phyloP scores from a whole-genome alignment of 805 yeast genomes.

The Priceomyces medius region DNA sequence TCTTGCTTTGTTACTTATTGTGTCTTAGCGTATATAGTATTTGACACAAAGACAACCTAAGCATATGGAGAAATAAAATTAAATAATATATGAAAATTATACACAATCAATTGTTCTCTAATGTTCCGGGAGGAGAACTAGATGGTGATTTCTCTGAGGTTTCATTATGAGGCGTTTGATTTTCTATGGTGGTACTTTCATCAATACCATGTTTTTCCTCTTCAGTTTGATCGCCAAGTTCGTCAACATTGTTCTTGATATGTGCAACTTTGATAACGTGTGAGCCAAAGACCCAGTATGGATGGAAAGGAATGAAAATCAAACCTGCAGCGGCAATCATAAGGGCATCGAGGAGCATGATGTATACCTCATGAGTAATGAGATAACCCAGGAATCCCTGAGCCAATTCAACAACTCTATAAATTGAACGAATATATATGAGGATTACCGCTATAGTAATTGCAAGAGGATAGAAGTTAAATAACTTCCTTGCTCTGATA shows the following conservation, averaged over 20 bases:
- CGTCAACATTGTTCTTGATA: constrained; percentile 26
- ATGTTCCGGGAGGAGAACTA: too few relatives aligned
- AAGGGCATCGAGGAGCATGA: constrained; percentile 39
- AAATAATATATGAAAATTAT: too few relatives aligned
- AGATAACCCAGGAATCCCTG: constrained; percentile 40
- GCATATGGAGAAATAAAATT: too few relatives aligned
- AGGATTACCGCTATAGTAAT: constrained; percentile 30
- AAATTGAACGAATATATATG: constrained; percentile 36
- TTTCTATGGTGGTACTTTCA: too few relatives aligned
- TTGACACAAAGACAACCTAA: too few relatives aligned
- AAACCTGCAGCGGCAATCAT: constrained; percentile 39
- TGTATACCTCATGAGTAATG: constrained; percentile 33
- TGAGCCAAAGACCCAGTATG: constrained; percentile 33
- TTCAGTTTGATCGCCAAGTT: constrained; percentile 7
- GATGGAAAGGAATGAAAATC: constrained; percentile 39
- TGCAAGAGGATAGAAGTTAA: constrained; percentile 33
- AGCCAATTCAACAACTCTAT: constrained; percentile 41
- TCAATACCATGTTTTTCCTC: too few relatives aligned
- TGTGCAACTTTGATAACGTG: constrained; percentile 26
- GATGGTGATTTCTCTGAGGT: too few relatives aligned
- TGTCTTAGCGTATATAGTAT: too few relatives aligned
- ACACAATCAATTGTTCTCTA: too few relatives aligned
- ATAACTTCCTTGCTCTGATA: constrained; percentile 26
- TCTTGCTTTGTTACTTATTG: too few relatives aligned
- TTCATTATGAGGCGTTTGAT: too few relatives aligned